Evolutionary conservation across 345 rosid species (phyloP), one percentile per base, ranked within the genome.

Genomic region (Eucalyptus cloeziana): DNA sequence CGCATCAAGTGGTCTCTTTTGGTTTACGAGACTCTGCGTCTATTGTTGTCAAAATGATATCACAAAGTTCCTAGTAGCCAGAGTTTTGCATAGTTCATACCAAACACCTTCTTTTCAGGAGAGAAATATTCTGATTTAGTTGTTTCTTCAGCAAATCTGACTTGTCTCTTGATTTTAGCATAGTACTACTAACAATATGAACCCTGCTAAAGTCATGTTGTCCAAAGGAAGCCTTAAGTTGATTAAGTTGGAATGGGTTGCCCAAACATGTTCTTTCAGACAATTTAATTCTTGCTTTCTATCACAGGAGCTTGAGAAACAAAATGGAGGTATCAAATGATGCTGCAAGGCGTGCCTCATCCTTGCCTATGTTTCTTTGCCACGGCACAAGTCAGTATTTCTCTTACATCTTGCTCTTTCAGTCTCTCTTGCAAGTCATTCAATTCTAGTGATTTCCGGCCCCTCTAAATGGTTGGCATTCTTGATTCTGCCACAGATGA

Each of bases 321-420:
- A 92, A 86, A 89, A 92, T 93, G 54, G 92, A 90, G 87, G 90
- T 87, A 11, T 92, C 94, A 8, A 88, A 90, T 76, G 94, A 92
- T 33, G 95, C 94, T 83, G 91, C 87, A 19, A 90, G 94, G 92
- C 91, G 93, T 15, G 95, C 95, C 88, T 92, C 95, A 19, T 92
- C 92, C 85, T 89, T 93, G 92, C 94, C 95, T 16, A 86, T 93
- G 88, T 89, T 92, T 43, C 87, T 93, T 60, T 92, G 93, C 87
- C 94, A 93, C 86, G 95, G 95, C 49, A 89, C 91, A 45, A 10
- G 95, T 93, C 64, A 44, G 88, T 49, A n/a, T 79, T 76, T 62
- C 44, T 76, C 8, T 15, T 40, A 37, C 27, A 40, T 76, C 47
- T 40, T 76, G 85, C 85, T 76, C 85, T 76, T 76, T 76, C 85